Conservation (phyloP, 352 stramenopile species). For the Hyaloperonospora arabidopsidis region DNA sequence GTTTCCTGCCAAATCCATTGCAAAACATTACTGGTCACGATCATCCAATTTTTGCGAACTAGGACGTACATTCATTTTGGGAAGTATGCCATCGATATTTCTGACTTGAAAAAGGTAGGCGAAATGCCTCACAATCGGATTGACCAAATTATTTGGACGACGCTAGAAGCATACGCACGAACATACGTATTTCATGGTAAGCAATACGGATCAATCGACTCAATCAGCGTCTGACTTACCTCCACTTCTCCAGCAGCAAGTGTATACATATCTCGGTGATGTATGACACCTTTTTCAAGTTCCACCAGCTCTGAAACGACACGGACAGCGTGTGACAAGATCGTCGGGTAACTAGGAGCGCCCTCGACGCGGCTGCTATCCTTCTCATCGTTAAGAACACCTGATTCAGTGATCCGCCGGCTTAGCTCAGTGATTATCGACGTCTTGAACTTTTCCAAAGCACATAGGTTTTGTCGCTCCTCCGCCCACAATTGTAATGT, state of each 20-base stretch:
- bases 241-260: conserved; percentile 71
- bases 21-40: background rate
- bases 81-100: conserved; percentile 80
- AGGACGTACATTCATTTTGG: conserved; percentile 80
- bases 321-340: conserved; percentile 49
- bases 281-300: conserved; percentile 74
- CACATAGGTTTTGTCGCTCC: conserved; percentile 46
- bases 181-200: conserved; percentile 8
- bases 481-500: conserved; percentile 63
- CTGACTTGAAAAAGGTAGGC: conserved; percentile 83
- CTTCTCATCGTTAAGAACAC: conserved; percentile 23
- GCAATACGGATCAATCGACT: background rate
- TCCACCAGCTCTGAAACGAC: conserved; percentile 75
- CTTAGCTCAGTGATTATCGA: conserved; percentile 51
- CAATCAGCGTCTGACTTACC: conserved; percentile 24
- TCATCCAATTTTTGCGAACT: background rate
- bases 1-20: conserved; percentile 39
- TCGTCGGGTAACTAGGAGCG: conserved; percentile 26
- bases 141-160: conserved; percentile 69
- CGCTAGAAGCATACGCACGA: conserved; percentile 25
- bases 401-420: conserved; percentile 48
- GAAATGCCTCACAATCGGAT: conserved; percentile 85
- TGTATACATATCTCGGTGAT: conserved; percentile 72
- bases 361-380: conserved; percentile 5
- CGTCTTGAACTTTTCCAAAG: conserved; percentile 57